Base-by-base conservation (phyloP, 768 basidiomycete genomes). In the Cyclocybe aegerita region DNA sequence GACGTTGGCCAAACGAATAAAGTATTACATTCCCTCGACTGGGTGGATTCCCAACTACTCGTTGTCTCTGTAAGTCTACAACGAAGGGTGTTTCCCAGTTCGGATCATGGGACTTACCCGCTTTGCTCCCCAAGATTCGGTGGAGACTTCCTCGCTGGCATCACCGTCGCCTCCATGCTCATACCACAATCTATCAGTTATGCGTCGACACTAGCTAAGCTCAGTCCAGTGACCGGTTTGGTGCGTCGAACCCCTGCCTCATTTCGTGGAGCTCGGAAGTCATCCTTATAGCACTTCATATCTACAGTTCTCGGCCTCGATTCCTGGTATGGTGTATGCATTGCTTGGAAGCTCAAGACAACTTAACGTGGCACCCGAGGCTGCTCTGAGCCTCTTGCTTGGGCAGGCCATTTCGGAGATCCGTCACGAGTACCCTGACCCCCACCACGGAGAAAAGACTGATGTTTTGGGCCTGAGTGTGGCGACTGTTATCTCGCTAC, bases 161-260 rank as follows among this genome's bases (percentile, higher is more conserved):
- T 93, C 29, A 93, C 93, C 0, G 84, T 97, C 7, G 88, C 89
- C 14, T 85, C 83, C 44, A 88, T 91, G 79, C 75, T 91, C 39
- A 88, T 91, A 61, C 89, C 90, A 5, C 86, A 91, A 65, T 90
- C 91, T 1, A 89, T 97, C 65, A 92, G 90, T 65, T 97, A 98
- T 62, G 95, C 92, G 7, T 84, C 89, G 3, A 88, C 92, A 0
- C 73, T 98, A 9, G 93, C 94, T 12, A 84, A 90, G 57, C 71
- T 97, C 36, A 88, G 82, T 54, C 93, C 94, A 9, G 80, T 91
- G 2, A 81, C 91, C 39, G 95, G 95, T 43, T 71, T 98, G 62
- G 90, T 91, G 61, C 56, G 88, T 70, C 23, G 23, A 23, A 23
- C n/a, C n/a, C n/a, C n/a, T n/a, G n/a, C n/a, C n/a, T n/a, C 44